A percentile compares a stretch with the other conserved stretches of the same genome.
Conservation (phyloP, 768 basidiomycete genomes). For the Aureoboletus auriporus region DNA sequence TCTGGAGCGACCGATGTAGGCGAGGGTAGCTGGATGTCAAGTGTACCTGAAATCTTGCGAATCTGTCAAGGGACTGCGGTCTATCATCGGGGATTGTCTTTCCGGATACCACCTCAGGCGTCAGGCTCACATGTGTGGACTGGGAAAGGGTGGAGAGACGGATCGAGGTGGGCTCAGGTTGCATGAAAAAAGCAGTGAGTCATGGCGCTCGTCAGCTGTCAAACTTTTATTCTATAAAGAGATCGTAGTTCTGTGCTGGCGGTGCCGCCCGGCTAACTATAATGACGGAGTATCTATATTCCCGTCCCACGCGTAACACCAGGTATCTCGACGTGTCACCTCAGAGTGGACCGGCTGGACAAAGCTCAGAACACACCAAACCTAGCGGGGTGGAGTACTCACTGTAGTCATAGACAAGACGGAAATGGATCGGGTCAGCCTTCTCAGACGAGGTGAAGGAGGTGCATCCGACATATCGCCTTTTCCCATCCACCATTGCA, state of each 20-base stretch:
- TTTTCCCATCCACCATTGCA: conserved; percentile 52
- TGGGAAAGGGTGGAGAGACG: conserved; percentile 5
- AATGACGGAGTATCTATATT: too few relatives aligned
- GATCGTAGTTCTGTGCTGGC: too few relatives aligned
- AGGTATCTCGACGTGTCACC: neutral
- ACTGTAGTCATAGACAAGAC: conserved; percentile 69
- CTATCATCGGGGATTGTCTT: conserved; percentile 6
- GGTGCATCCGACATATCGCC: conserved; percentile 57
- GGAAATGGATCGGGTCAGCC: conserved; percentile 44
- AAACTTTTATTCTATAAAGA: too few relatives aligned
- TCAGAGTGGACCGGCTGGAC: conserved; percentile 18
- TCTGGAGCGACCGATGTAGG: conserved; percentile 10
- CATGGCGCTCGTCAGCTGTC: too few relatives aligned
- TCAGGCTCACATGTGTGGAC: conserved; percentile 11
- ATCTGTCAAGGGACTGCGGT: neutral
- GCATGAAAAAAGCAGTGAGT: conserved; percentile 9
- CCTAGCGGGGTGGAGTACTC: conserved; percentile 22
- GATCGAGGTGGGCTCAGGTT: neutral
- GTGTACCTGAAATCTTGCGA: conserved; percentile 7
- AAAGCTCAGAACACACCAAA: conserved; percentile 10
- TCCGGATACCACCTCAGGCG: neutral
- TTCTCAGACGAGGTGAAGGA: conserved; percentile 59
- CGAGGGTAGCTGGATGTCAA: conserved; percentile 16
- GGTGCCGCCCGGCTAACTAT: too few relatives aligned
- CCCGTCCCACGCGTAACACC: too few relatives aligned